phyloP scores from a whole-genome alignment of 305 asterid species.

The Ajuga reptans region DNA sequence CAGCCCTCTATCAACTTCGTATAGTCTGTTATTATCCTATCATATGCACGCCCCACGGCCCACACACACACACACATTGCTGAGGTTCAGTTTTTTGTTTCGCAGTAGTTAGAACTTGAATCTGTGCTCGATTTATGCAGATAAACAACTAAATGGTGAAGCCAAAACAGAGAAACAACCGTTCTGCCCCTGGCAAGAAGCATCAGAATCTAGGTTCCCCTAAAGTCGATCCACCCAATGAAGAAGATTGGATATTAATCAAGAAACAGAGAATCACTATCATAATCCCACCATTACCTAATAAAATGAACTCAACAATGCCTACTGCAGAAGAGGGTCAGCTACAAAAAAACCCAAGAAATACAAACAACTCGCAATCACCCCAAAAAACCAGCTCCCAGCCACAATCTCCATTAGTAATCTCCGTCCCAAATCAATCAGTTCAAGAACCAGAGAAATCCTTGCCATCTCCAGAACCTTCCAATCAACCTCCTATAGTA shows the following conservation, averaged over 20 bases:
- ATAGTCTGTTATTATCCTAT: background rate
- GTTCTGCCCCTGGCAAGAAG: slow-evolving; percentile 31
- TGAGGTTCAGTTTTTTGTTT: background rate
- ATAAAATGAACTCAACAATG: slow-evolving; percentile 21
- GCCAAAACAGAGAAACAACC: slow-evolving; percentile 37
- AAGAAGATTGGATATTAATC: slow-evolving; percentile 62
- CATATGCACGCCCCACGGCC: background rate
- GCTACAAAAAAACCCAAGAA: slow-evolving; percentile 29
- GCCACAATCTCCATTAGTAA: slow-evolving; percentile 22
- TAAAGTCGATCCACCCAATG: slow-evolving; percentile 28
- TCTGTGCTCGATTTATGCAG: slow-evolving; percentile 24
- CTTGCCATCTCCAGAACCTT: slow-evolving; percentile 31
- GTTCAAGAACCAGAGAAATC: slow-evolving; percentile 39
- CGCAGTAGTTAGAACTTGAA: background rate
- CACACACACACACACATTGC: background rate
- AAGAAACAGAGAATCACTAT: slow-evolving; percentile 78
- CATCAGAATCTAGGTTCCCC: slow-evolving; percentile 26
- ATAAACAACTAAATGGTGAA: slow-evolving; percentile 45
- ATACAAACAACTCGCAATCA: slow-evolving; percentile 24
- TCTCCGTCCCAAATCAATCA: slow-evolving; percentile 26
- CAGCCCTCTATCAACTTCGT: background rate
- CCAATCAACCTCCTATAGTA: slow-evolving; percentile 19
- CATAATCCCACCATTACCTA: slow-evolving; percentile 65
- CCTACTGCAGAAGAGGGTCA: slow-evolving; percentile 30
- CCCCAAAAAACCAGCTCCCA: slow-evolving; percentile 24